Conservation (phyloP, 768 basidiomycete genomes). For the Cyathus striatus region DNA sequence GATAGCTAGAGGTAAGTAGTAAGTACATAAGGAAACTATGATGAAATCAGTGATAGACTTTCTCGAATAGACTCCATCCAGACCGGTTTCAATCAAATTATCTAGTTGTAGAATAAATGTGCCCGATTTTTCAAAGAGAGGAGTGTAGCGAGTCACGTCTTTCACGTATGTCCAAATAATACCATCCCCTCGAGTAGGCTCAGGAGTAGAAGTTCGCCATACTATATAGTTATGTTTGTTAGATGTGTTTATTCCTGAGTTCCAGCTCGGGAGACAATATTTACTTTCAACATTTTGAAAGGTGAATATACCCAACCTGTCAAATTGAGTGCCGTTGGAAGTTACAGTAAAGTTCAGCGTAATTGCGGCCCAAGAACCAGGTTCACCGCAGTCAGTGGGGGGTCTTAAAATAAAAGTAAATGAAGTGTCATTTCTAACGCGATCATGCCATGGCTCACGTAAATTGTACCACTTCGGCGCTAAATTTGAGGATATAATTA, state of each 20-base stretch:
- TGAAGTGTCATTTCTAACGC: background rate
- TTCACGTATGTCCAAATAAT: conserved; percentile 79
- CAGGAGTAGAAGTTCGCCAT: conserved; percentile 79
- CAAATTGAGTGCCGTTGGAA: conserved; percentile 74
- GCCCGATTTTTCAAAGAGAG: conserved; percentile 64
- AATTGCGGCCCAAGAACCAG: conserved; percentile 71
- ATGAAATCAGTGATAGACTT: conserved; percentile 6
- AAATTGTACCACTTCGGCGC: conserved; percentile 61
- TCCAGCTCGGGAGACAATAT: conserved; percentile 13
- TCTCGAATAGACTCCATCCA: conserved; percentile 73
- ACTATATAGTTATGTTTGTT: conserved; percentile 28
- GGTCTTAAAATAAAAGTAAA: conserved; percentile 36
- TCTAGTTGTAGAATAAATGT: conserved; percentile 71
- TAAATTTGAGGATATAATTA: conserved; percentile 14
- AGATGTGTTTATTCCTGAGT: too few species aligned
- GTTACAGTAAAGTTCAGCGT: conserved; percentile 76
- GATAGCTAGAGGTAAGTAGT: conserved; percentile 34
- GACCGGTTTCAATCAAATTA: conserved; percentile 52
- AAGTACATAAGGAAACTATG: background rate
- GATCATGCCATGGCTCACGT: conserved; percentile 27
- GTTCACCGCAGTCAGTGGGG: conserved; percentile 63
- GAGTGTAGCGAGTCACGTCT: conserved; percentile 69
- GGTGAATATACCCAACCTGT: conserved; percentile 67
- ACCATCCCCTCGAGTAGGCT: conserved; percentile 60
- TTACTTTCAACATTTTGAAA: conserved; percentile 75